phyloP scores from a whole-genome alignment of 108 stramenopile species.

The Skeletonema potamos region DNA sequence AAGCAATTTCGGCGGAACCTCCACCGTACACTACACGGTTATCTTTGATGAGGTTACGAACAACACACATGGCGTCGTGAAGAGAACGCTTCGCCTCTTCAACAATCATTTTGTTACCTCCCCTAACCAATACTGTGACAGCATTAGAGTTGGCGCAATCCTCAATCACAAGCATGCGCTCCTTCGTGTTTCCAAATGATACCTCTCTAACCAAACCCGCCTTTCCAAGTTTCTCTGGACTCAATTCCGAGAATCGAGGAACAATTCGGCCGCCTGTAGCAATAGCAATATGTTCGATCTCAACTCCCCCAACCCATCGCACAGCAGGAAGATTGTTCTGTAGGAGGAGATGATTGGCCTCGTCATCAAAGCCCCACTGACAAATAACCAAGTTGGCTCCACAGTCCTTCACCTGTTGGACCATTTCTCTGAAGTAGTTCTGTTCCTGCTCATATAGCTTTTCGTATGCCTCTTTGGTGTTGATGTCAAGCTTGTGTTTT shows the following conservation, averaged over 20 bases:
- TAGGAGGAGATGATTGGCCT: slow-evolving; percentile 96
- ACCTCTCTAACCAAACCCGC: slow-evolving; percentile 95
- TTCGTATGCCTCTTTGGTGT: slow-evolving; percentile 94
- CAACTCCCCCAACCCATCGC: slow-evolving; percentile 98
- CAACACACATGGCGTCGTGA: slow-evolving; percentile 99
- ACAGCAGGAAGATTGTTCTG: slow-evolving; percentile 93
- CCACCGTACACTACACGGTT: slow-evolving; percentile 99
- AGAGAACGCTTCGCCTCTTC: slow-evolving; percentile 99
- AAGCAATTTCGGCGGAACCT: slow-evolving; percentile 97
- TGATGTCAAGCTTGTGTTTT: slow-evolving; percentile 99
- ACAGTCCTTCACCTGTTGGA: slow-evolving; percentile 95
- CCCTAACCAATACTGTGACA: slow-evolving; percentile 96
- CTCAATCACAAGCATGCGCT: slow-evolving; percentile 96
- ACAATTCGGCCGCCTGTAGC: slow-evolving; percentile 99
- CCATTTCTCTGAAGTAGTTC: slow-evolving; percentile 97
- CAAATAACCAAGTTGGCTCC: slow-evolving; percentile 97
- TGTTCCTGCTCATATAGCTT: slow-evolving; percentile 94
- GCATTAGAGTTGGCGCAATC: slow-evolving; percentile 95
- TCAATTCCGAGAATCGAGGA: slow-evolving; percentile 93
- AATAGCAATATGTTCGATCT: slow-evolving; percentile 99
- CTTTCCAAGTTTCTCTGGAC: slow-evolving; percentile 93
- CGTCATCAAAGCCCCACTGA: slow-evolving; percentile 99
- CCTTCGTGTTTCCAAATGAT: slow-evolving; percentile 95
- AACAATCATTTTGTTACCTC: slow-evolving; percentile 99
- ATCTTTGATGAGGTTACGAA: slow-evolving; percentile 95